Percentiles rank a stretch among this genome's conserved stretches.
Evolutionary conservation across 202 grass and related monocot genomes (phyloP).

Genomic region (Sporobolus alterniflorus): DNA sequence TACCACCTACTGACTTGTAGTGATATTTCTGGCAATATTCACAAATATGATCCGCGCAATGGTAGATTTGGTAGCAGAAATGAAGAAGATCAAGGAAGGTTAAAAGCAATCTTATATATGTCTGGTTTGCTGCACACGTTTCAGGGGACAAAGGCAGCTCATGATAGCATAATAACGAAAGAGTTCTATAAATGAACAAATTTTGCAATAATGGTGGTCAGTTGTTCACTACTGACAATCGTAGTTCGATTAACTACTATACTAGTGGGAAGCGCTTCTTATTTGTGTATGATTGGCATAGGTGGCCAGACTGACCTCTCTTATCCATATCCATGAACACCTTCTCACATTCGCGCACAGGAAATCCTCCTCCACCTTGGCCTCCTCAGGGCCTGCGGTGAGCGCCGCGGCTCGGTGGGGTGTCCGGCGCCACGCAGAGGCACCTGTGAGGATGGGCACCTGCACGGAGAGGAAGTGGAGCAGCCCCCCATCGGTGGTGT

Average conservation of each 20-base stretch:
- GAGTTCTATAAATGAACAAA: not conserved
- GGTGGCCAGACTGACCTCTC: slow-evolving; percentile 62
- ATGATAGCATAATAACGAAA: not conserved
- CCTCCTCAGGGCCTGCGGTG: slow-evolving; percentile 68
- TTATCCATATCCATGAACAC: slow-evolving; percentile 67
- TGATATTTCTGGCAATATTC: not conserved
- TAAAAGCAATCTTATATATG: not conserved
- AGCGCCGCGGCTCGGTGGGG: not conserved
- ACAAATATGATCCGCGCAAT: not conserved
- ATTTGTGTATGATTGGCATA: not conserved
- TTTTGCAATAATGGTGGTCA: not conserved
- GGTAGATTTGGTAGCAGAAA: not conserved
- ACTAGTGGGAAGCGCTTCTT: not conserved
- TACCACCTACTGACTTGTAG: not conserved
- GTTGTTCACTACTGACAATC: not conserved
- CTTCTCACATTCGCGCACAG: slow-evolving; percentile 49
- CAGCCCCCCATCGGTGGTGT: no score
- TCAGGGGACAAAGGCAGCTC: not conserved
- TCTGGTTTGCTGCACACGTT: not conserved
- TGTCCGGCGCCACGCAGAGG: not conserved
- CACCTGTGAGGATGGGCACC: slow-evolving; percentile 85
- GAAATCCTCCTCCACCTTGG: slow-evolving; percentile 48
- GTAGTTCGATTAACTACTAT: not conserved
- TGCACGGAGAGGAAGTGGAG: slow-evolving; percentile 92
- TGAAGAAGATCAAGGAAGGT: not conserved